Evolutionary conservation across 2,329 filamentous ascomycete species (phyloP), one percentile per base, ranked within the genome.

Genomic region (Tolypocladium album): DNA sequence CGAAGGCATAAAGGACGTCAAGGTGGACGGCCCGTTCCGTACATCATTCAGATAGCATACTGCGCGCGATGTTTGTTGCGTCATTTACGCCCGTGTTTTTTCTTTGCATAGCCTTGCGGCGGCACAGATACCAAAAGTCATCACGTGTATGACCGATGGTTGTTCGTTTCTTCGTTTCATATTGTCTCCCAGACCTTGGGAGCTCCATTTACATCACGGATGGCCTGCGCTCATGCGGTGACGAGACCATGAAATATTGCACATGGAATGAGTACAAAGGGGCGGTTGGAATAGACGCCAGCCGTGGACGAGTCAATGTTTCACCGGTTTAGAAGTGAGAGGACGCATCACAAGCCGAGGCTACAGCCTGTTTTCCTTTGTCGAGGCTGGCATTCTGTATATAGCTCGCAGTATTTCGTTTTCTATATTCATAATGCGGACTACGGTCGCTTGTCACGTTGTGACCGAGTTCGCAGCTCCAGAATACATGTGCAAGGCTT

Each of bases 1-100:
- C 2, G 80, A 83, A 60, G 78, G 80, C 9, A 77, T 84, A 64
- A 78, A 74, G 64, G 81, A 84, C 61, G 74, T 84, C 59, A 81
- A 79, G 68, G 76, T 84, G 52, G 81, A 84, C 31, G 79, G 79
- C 3, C 79, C 80, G 24, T 81, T 75, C 58, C 68, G 72, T 59
- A 57, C 66, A 11, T 58, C 62, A 3, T 68, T 69, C 55, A 61
- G 66, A 58, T 69, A 61, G 55, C 47, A 42, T 57, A 2, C 34
- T 13, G n/a, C 56, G 36, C 31, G 39, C 55, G 22, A 27, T 56
- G 38, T 15, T 39, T 34, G 40, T 22, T 9, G 22, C 40, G 56
- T 24, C 39, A 34, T 17, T 43, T 43, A 22, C 20, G 42, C 56
- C 15, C 42, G 22, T 24, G 27, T 47, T 57, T 34, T 20, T 43